Evolutionary conservation across 2,329 filamentous ascomycete species (phyloP), one percentile per base, ranked within the genome.

Genomic region (Dendryphion nanum): DNA sequence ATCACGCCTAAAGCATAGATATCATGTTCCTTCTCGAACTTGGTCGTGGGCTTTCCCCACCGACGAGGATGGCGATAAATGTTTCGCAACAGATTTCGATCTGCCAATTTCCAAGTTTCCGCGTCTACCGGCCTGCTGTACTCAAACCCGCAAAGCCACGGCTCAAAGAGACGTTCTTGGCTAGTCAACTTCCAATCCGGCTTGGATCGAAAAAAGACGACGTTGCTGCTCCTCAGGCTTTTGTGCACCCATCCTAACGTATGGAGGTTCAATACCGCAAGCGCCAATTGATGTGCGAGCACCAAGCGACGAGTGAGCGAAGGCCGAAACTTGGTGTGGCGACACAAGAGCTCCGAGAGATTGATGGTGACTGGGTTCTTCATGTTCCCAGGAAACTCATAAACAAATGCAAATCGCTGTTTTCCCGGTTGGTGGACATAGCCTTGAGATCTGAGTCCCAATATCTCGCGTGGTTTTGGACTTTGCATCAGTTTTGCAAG

Each of bases 1-100:
- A 72, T 74, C 0, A 78, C 72, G 0, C 76, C 75, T 0, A 79
- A 63, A 34, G 73, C 75, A 49, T 79, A 79, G 6, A 79, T 71
- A 37, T 79, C 76, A 47, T 79, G 75, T 35, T 75, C 69, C 67
- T 75, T 77, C 3, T 43, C 58, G 44, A 72, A 78, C 0, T 44
- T 40, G 2, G 69, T 60, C 17, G 63, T 53, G 2, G 65, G 58
- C 2, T 46, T 42, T 0, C 75, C 74, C 42, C 76, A 73, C 0
- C 75, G 66, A 0, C 48, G 44, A 0, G 73, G 73, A 42, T 79
- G 75, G 0, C 70, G 67, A 44, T 79, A 79, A 0, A 79, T 33
- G 35, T 78, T 73, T 13, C 33, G 41, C 31, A n/a, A n/a, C 48
- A 46, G 5, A 48, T 30, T 1, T 42, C 18, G n/a, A 42, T 38